Base-by-base conservation (phyloP, 2,329 filamentous ascomycete genomes). In the Hymenoscyphus linearis region DNA sequence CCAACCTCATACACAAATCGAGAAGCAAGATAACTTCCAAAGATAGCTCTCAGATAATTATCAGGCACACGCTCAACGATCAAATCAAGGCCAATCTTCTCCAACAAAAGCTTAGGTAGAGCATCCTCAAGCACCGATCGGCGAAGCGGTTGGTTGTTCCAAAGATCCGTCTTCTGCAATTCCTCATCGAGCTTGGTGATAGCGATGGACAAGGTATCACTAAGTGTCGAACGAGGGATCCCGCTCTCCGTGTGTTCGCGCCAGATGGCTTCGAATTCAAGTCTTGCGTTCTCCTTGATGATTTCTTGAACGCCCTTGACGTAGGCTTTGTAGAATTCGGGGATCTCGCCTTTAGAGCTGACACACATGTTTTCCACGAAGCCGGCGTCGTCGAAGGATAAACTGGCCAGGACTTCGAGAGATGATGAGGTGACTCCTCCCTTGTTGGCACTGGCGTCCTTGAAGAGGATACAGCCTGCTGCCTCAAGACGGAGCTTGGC, bases 221-320 rank as follows among this genome's bases (percentile, higher is more conserved):
- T 96, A 60, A 99, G 82, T n/a, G 93, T 85, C 64, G 91, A 96
- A 64, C 93, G 86, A 25, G 91, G 78, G 59, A 87, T 80, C 58
- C 91, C 90, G 1, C 90, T 96, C 73, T 87, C 77, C 76, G 95
- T 86, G 73, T 96, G 86, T 76, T 99, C 95, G 67, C 91, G 86
- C 95, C 95, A 99, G 78, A 99, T 96, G 52, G 95, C 95, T 78
- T 99, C 95, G 69, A 99, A 99, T 76, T 99, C 95, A 37, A 99
- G 85, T 16, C 85, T 81, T 2, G 95, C 95, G 69, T 99, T 99
- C 69, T 92, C 86, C 76, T 90, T 86, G 74, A 99, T 98, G 72
- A 88, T 92, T 65, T 85, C 83, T 77, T 99, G 95, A 2, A 99
- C 95, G 71, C 92, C 84, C 74, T 89, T 89, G 70, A 99, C 95